Percentiles rank a stretch among this genome's conserved stretches.
These are phyloP conservation scores for Phoenix roebelenii DNA, from an alignment of 176 grass and related monocot genomes.

Conservation along the genomic window DNA sequence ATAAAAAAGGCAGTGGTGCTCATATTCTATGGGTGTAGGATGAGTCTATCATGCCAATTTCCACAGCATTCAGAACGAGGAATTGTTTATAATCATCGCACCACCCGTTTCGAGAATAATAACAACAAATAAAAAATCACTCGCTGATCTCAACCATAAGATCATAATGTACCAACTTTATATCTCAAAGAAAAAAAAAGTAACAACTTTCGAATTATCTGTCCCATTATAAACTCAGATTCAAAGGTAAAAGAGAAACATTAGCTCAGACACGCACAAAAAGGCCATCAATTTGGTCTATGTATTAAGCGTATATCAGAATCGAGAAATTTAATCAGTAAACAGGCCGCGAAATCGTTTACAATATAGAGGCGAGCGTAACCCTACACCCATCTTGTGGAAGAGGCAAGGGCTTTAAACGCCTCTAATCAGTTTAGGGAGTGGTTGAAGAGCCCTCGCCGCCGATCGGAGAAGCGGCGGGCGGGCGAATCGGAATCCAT, in stretches of 20 bases:
- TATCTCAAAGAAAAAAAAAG: too few species aligned
- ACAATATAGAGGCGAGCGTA: conserved; percentile 28
- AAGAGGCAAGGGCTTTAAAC: conserved; percentile 26
- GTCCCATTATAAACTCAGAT: too few species aligned
- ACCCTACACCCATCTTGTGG: conserved; percentile 9
- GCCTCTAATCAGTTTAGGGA: conserved; percentile 32
- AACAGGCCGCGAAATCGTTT: not conserved
- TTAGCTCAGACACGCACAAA: too few species aligned
- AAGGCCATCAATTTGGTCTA: too few species aligned
- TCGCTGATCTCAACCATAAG: not conserved
- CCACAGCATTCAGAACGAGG: conserved; percentile 23
- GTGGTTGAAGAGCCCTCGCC: not conserved
- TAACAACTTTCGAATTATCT: too few species aligned
- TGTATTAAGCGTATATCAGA: too few species aligned
- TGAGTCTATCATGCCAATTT: conserved; percentile 24
- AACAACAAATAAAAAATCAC: not conserved
- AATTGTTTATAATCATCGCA: conserved; percentile 37
- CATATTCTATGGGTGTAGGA: conserved; percentile 36
- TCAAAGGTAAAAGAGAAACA: not conserved
- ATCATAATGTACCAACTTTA: not conserved
- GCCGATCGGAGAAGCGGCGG: conserved; percentile 10
- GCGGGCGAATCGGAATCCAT: not conserved
- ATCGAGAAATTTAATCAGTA: not conserved
- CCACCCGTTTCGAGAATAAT: not conserved
- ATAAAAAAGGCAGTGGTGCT: conserved; percentile 8